Evolutionary conservation across 768 basidiomycete species (phyloP).

Genomic region (Gloeophyllum trabeum): DNA sequence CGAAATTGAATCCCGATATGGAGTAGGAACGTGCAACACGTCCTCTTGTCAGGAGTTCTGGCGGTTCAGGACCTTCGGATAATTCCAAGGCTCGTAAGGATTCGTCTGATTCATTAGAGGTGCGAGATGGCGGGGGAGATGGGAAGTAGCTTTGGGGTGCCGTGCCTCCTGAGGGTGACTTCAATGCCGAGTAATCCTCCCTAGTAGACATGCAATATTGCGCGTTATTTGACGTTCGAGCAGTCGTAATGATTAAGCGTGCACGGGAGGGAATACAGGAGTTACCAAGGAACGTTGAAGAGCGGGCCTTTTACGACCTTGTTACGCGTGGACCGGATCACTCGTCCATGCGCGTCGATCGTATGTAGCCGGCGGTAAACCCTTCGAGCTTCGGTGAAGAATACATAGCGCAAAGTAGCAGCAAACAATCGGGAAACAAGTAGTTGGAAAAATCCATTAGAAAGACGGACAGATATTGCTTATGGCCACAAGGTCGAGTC

Average conservation of each 20-base stretch:
- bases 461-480: not conserved
- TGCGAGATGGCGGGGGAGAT: constrained; percentile 16
- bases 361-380: too few species aligned
- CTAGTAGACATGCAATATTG: too few species aligned
- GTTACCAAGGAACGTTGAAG: too few species aligned
- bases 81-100: constrained; percentile 75
- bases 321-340: too few species aligned
- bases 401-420: too few species aligned
- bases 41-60: constrained; percentile 15
- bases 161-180: not conserved
- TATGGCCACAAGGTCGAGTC: not conserved
- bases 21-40: constrained; percentile 50
- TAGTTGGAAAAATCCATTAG: not conserved
- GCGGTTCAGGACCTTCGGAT: constrained; percentile 42
- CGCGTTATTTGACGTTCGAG: too few species aligned
- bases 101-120: constrained; percentile 53
- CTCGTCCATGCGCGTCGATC: too few species aligned
- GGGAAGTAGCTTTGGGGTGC: constrained; percentile 19
- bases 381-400: too few species aligned
- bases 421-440: too few species aligned
- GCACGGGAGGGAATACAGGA: too few species aligned
- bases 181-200: not conserved
- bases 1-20: constrained; percentile 68
- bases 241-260: too few species aligned
- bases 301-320: too few species aligned